Base-by-base conservation (phyloP, 805 yeast species). In the Tetrapisispora taiwanensis region DNA sequence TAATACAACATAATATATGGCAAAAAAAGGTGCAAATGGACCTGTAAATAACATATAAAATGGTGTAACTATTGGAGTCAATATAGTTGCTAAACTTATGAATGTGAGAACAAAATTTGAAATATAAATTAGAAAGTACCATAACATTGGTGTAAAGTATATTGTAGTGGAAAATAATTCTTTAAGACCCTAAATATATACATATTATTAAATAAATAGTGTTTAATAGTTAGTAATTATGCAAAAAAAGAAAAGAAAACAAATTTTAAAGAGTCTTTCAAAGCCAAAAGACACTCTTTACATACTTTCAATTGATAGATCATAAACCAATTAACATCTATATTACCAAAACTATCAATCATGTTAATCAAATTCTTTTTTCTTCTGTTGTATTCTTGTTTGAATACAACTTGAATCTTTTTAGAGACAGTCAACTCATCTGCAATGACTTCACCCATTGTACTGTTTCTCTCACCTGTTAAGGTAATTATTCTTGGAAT, bases 271-370 rank as follows among this genome's bases (percentile, higher is more conserved):
- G n/a, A n/a, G n/a, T n/a, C n/a, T n/a, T n/a, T n/a, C n/a, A n/a
- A 22, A 22, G 26, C 26, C 26, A 22, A 8, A 6, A 22, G 14
- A 6, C 9, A 12, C 8, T 14, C 9, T 13, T 24, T 13, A 33
- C 43, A 41, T 41, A 41, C 43, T 28, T 41, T 41, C 1, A 34
- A 14, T 28, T 41, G 43, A 33, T 41, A 41, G 4, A 14, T 7
- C 1, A 34, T 15, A 18, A 39, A 39, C 12, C 7, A 8, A 13
- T 24, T 26, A 6, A 19, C 33, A 18, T 34, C 39, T 9, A 33
- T 27, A 14, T 41, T 33, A 9, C 36, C 31, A 34, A 41, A 41
- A 27, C 38, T 41, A 32, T 41, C 31, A 7, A 17, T n/a, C n/a
- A 41, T 24, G 13, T 24, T n/a, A 19, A 27, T 34, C 19, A 28